These are phyloP conservation scores for Digitaria exilis DNA, from an alignment of 202 grass and related monocot species.

Conservation along the genomic window DNA sequence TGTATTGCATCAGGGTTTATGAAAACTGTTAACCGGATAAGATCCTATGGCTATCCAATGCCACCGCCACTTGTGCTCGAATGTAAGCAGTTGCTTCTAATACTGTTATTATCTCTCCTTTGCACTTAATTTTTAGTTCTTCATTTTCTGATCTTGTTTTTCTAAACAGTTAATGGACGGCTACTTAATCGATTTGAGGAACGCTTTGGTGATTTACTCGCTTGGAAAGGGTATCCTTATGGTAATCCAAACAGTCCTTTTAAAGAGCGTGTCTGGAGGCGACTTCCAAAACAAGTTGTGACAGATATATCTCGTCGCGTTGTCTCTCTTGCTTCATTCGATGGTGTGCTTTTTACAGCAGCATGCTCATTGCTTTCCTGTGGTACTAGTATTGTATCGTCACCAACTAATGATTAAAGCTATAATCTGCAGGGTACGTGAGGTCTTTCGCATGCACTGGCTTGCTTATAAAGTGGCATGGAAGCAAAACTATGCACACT, in stretches of 20 bases:
- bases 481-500: neutral
- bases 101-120: neutral
- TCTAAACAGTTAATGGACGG: conserved; percentile 28
- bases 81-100: conserved; percentile 14
- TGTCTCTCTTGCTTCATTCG: conserved; percentile 41
- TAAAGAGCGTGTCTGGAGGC: neutral
- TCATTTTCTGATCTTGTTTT: conserved; percentile 1
- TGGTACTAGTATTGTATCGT: neutral
- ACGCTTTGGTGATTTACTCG: conserved; percentile 6
- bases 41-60: conserved; percentile 18
- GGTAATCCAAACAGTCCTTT: neutral
- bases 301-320: conserved; percentile 8
- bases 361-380: neutral
- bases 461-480: conserved; percentile 37
- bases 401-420: neutral
- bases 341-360: neutral
- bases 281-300: neutral
- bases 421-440: neutral
- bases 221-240: conserved; percentile 30
- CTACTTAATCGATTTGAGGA: conserved; percentile 26
- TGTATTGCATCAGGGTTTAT: neutral
- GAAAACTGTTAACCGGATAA: neutral
- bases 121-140: neutral
- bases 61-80: conserved; percentile 38
- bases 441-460: conserved; percentile 39